A percentile compares a stretch with the other conserved stretches of the same genome.
phyloP scores from a whole-genome alignment of 305 asterid species.

The Fraxinus latifolia region DNA sequence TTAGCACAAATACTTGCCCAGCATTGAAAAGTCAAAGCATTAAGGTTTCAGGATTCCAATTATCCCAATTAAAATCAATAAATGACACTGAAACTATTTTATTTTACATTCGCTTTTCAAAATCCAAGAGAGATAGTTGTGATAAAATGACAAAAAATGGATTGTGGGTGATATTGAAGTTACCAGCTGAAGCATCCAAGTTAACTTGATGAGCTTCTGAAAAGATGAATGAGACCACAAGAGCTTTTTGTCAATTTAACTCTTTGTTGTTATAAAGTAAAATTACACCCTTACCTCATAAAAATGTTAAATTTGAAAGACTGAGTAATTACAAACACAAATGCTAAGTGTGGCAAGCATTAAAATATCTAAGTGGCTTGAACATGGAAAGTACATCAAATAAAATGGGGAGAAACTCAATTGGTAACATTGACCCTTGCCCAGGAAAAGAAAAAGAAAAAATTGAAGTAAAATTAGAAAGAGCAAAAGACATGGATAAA shows the following conservation, averaged over 20 bases:
- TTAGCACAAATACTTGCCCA: neutral
- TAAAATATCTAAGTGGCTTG: neutral
- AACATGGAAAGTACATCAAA: neutral
- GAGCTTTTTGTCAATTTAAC: neutral
- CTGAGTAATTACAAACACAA: neutral
- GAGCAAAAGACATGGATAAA: neutral
- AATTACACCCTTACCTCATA: neutral
- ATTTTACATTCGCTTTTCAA: constrained; percentile 7
- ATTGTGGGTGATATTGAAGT: neutral
- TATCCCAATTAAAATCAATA: neutral
- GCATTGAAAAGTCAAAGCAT: neutral
- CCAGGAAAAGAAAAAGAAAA: neutral
- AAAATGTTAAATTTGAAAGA: neutral
- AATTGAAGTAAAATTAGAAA: neutral
- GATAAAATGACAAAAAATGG: neutral
- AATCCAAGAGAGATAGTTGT: neutral
- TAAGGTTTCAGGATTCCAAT: neutral
- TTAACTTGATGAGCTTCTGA: neutral
- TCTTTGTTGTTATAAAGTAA: neutral
- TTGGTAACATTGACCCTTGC: neutral
- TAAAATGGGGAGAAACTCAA: neutral
- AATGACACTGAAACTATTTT: constrained; percentile 1
- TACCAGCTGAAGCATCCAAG: neutral
- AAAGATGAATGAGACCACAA: neutral
- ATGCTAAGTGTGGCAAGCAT: neutral